These are phyloP conservation scores for Mucor circinelloides DNA, from an alignment of 371 early-diverging fungal species.

Conservation along the genomic window DNA sequence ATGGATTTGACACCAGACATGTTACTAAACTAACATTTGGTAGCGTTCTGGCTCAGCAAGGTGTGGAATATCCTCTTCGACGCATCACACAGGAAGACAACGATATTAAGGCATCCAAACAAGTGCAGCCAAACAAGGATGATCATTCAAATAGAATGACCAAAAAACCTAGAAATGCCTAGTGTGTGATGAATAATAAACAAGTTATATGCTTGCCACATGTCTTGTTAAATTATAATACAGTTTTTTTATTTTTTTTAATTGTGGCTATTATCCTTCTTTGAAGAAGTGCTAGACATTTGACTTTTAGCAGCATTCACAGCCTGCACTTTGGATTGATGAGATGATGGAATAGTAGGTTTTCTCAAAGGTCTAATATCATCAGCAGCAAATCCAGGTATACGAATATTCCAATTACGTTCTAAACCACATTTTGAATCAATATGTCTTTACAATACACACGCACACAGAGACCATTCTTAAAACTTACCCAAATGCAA, in stretches of 20 bases:
- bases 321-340: constrained; percentile 72
- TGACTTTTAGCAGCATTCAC: constrained; percentile 61
- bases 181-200: too few relatives aligned
- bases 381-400: constrained; percentile 89
- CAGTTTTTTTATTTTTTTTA: not conserved
- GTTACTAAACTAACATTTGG: not conserved
- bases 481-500: constrained; percentile 84
- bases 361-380: constrained; percentile 80
- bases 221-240: not conserved
- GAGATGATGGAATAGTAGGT: constrained; percentile 59
- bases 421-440: constrained; percentile 45
- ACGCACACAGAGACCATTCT: too few relatives aligned
- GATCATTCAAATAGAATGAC: constrained; percentile 32
- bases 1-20: not conserved
- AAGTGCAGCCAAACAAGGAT: constrained; percentile 26
- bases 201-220: not conserved
- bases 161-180: constrained; percentile 42
- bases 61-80: constrained; percentile 64
- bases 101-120: constrained; percentile 57
- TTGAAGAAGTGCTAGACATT: not conserved
- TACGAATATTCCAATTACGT: constrained; percentile 92
- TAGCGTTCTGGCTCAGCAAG: constrained; percentile 60
- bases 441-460: too few relatives aligned
- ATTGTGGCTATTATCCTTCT: not conserved
- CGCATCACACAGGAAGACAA: constrained; percentile 70